Percentiles rank a stretch among this genome's conserved stretches.
These are phyloP conservation scores for Galerina sulciceps DNA, from an alignment of 768 basidiomycete genomes.

Conservation along the genomic window DNA sequence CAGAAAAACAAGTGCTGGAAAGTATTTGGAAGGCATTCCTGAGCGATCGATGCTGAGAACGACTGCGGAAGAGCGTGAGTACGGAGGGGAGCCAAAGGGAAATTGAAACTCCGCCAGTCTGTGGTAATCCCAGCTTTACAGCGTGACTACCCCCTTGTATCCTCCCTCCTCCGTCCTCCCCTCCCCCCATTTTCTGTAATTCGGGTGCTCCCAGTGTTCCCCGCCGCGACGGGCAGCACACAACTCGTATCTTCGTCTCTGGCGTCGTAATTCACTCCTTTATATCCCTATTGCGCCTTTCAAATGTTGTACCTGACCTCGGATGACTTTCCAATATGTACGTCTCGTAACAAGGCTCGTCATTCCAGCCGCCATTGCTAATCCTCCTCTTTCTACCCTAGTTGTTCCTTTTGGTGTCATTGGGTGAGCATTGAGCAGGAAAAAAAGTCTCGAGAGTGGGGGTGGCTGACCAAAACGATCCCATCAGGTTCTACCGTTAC, in stretches of 20 bases:
- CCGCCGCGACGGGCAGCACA: conserved; percentile 25
- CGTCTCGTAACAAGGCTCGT: conserved; percentile 35
- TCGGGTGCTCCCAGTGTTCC: conserved; percentile 12
- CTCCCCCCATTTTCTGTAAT: conserved; percentile 9
- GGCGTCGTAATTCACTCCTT: conserved; percentile 46
- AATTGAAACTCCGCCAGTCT: conserved; percentile 15
- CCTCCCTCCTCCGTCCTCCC: conserved; percentile 6
- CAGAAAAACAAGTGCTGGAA: too few species aligned
- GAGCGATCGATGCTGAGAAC: not conserved
- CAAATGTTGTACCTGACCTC: conserved; percentile 89
- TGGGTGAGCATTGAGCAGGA: conserved; percentile 52
- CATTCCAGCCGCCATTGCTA: conserved; percentile 9
- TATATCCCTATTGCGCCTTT: conserved; percentile 25
- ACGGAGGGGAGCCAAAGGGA: not conserved
- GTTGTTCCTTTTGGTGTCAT: conserved; percentile 91
- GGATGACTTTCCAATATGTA: conserved; percentile 90
- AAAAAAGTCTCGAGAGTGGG: not conserved
- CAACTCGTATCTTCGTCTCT: conserved; percentile 33
- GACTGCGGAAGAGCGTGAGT: not conserved
- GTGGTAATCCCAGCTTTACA: conserved; percentile 5
- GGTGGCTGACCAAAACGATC: conserved; percentile 14
- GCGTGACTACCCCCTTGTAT: conserved; percentile 11
- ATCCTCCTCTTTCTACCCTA: conserved; percentile 35
- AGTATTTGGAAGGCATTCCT: not conserved
- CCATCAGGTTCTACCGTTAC: conserved; percentile 85